A percentile compares a stretch with the other conserved stretches of the same genome.
Conservation (phyloP, 2,329 filamentous ascomycete species). For the Alternaria rosae region DNA sequence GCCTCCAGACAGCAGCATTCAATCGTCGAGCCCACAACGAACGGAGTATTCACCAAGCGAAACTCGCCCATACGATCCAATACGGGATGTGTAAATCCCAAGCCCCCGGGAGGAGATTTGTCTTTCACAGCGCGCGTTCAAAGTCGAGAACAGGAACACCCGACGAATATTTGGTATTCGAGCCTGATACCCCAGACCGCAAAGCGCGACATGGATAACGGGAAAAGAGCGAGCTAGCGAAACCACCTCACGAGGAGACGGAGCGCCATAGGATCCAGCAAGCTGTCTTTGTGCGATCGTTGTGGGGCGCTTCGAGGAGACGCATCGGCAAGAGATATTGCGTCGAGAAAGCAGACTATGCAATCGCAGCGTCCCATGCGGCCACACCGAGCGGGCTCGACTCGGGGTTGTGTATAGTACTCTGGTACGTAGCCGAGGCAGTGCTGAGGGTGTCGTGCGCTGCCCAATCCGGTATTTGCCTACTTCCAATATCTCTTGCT, state of each 20-base stretch:
- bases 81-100: constrained; percentile 44
- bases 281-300: constrained; percentile 6
- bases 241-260: constrained; percentile 9
- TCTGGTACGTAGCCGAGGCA: constrained; percentile 32
- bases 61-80: constrained; percentile 46
- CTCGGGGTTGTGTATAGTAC: constrained; percentile 22
- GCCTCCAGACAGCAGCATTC: constrained; percentile 37
- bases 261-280: constrained; percentile 7
- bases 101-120: constrained; percentile 24
- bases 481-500: constrained; percentile 13
- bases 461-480: constrained; percentile 18
- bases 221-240: constrained; percentile 9
- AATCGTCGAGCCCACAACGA: constrained; percentile 40
- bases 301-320: constrained; percentile 11
- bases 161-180: constrained; percentile 22
- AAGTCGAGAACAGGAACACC: constrained; percentile 17
- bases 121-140: constrained; percentile 26
- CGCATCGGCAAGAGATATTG: constrained; percentile 10
- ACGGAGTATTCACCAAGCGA: constrained; percentile 45
- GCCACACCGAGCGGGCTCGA: constrained; percentile 25
- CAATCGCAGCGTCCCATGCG: constrained; percentile 14
- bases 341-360: constrained; percentile 13
- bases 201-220: constrained; percentile 11
- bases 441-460: constrained; percentile 13
- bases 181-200: constrained; percentile 30